Conservation (phyloP, 1,284 basidiomycete species). For the Gymnopus androsaceus region DNA sequence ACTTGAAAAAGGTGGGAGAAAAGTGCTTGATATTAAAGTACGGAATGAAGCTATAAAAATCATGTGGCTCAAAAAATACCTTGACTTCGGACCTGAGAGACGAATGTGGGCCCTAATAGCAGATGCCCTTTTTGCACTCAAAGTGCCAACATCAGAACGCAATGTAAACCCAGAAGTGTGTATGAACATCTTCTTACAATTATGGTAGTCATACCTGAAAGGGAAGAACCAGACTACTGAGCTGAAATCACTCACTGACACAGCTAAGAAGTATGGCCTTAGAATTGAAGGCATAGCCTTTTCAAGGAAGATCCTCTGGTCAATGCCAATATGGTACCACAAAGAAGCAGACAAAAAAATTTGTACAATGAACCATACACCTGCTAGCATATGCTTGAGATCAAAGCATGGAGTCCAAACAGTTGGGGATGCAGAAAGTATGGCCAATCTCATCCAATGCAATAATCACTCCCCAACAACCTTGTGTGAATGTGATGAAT, state of each 20-base stretch:
- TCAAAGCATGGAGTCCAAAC: neutral
- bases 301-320: neutral
- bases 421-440: neutral
- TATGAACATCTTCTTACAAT: neutral
- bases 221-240: neutral
- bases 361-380: neutral
- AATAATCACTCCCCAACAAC: neutral
- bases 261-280: constrained; percentile 6
- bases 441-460: neutral
- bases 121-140: constrained; percentile 3
- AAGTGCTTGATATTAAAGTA: constrained; percentile 10
- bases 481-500: constrained; percentile 1
- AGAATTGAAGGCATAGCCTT: constrained; percentile 5
- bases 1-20: constrained; percentile 16
- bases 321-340: constrained; percentile 14
- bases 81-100: neutral
- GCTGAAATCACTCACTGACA: neutral
- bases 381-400: neutral
- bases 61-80: constrained; percentile 18
- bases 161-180: neutral
- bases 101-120: constrained; percentile 20
- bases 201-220: neutral
- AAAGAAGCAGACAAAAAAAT: neutral
- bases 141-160: neutral
- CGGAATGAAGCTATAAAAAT: constrained; percentile 22